These are phyloP conservation scores for Piper longum DNA, from an alignment of 164 flowering plant species.

Conservation along the genomic window DNA sequence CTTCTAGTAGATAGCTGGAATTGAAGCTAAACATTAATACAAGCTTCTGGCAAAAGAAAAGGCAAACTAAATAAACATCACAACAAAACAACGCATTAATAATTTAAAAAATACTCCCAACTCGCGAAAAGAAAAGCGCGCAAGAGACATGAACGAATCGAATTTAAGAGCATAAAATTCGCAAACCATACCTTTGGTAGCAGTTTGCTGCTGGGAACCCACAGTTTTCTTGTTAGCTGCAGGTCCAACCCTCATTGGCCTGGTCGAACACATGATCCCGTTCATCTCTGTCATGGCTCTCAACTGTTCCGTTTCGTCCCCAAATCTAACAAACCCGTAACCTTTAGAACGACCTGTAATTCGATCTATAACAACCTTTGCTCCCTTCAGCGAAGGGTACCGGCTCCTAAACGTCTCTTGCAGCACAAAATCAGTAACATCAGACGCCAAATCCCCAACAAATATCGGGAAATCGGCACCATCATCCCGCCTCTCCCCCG, in stretches of 20 bases:
- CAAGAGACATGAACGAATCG: too few relatives aligned
- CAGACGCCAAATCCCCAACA: constrained; percentile 92
- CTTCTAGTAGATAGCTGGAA: constrained; percentile 38
- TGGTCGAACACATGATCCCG: constrained; percentile 56
- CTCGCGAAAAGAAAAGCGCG: too few relatives aligned
- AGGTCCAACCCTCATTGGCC: constrained; percentile 85
- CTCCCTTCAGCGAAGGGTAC: constrained; percentile 77
- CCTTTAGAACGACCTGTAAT: constrained; percentile 86
- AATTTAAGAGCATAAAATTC: constrained; percentile 3
- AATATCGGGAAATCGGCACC: constrained; percentile 66
- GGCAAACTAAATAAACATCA: neutral
- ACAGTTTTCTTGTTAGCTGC: constrained; percentile 68
- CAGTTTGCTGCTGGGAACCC: constrained; percentile 25
- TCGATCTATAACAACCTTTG: constrained; percentile 83
- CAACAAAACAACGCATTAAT: neutral
- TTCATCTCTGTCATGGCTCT: constrained; percentile 93
- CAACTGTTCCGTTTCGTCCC: constrained; percentile 69
- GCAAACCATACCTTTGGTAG: constrained; percentile 45
- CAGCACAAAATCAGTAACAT: constrained; percentile 67
- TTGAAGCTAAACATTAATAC: constrained; percentile 12
- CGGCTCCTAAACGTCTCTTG: constrained; percentile 65
- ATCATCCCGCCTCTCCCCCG: constrained; percentile 76
- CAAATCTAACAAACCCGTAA: constrained; percentile 93
- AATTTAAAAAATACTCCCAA: too few relatives aligned
- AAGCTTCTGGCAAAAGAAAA: constrained; percentile 1